Percentiles rank a stretch among this genome's conserved stretches.
phyloP scores from a whole-genome alignment of 441 rosid genomes.

The Adansonia madagascariensis region DNA sequence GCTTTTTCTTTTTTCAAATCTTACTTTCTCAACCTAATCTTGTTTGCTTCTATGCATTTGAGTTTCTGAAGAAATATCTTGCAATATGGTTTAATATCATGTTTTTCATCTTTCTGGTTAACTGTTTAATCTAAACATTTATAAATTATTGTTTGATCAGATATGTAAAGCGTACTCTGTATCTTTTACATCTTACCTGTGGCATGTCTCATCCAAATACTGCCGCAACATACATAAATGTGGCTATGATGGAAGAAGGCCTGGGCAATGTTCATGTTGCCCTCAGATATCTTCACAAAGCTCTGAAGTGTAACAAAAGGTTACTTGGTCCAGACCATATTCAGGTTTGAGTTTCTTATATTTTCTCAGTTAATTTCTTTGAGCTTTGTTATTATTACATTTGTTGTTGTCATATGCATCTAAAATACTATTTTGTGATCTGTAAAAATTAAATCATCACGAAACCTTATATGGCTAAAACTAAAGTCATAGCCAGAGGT shows the following conservation, averaged over 20 bases:
- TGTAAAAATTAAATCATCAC: background rate
- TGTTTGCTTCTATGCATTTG: background rate
- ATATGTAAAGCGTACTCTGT: slow-evolving; percentile 76
- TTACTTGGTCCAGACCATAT: slow-evolving; percentile 83
- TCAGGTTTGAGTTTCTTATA: slow-evolving; percentile 48
- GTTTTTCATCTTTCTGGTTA: slow-evolving; percentile 22
- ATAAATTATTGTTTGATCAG: slow-evolving; percentile 37
- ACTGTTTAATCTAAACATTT: slow-evolving; percentile 22
- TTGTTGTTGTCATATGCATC: background rate
- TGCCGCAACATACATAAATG: slow-evolving; percentile 80
- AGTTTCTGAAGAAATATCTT: slow-evolving; percentile 19
- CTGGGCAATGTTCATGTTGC: slow-evolving; percentile 82
- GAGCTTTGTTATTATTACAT: background rate
- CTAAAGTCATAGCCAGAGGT: background rate
- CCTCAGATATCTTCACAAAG: slow-evolving; percentile 77
- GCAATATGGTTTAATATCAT: background rate
- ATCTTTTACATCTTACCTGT: slow-evolving; percentile 75
- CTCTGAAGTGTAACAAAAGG: slow-evolving; percentile 68
- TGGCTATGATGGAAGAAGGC: slow-evolving; percentile 89
- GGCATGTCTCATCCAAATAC: slow-evolving; percentile 84
- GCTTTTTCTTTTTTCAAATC: background rate
- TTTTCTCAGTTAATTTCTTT: slow-evolving; percentile 11
- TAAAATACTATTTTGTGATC: background rate
- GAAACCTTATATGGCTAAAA: slow-evolving; percentile 9
- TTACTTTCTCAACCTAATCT: slow-evolving; percentile 15